phyloP scores from a whole-genome alignment of 257 asterid species.

The Linderniella brevidens region DNA sequence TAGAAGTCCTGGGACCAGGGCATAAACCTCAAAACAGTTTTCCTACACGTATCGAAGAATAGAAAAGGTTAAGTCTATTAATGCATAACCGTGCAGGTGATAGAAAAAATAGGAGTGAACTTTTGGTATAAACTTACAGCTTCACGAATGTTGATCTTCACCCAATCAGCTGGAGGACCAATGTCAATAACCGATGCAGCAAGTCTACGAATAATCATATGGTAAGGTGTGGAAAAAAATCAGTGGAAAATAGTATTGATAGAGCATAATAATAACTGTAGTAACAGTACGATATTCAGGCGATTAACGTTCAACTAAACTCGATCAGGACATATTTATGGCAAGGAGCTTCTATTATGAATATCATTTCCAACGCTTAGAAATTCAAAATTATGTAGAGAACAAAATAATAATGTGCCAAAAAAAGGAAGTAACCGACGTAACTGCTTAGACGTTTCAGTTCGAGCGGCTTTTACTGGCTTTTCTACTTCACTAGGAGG shows the following conservation, averaged over 20 bases:
- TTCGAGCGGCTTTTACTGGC: neutral
- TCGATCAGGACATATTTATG: too few relatives aligned
- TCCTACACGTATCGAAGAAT: neutral
- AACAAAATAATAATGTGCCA: too few relatives aligned
- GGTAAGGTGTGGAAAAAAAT: too few relatives aligned
- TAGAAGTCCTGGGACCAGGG: slow-evolving; percentile 1
- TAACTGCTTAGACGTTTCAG: neutral
- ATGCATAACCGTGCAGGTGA: neutral
- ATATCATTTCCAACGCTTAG: too few relatives aligned
- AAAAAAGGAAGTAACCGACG: neutral
- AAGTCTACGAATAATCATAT: neutral
- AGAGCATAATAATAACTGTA: too few relatives aligned
- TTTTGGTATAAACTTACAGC: neutral
- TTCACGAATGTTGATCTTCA: neutral
- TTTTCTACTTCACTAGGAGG: neutral
- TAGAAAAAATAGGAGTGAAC: neutral
- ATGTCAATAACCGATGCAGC: neutral
- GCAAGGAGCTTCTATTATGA: too few relatives aligned
- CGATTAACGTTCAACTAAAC: too few relatives aligned
- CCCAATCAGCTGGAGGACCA: slow-evolving; percentile 1
- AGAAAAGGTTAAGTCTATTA: neutral
- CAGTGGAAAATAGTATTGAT: too few relatives aligned
- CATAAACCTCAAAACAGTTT: slow-evolving; percentile 1
- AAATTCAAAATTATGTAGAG: too few relatives aligned
- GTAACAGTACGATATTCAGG: too few relatives aligned